phyloP scores from a whole-genome alignment of 352 stramenopile species.

The Phytophthora sansomeana region DNA sequence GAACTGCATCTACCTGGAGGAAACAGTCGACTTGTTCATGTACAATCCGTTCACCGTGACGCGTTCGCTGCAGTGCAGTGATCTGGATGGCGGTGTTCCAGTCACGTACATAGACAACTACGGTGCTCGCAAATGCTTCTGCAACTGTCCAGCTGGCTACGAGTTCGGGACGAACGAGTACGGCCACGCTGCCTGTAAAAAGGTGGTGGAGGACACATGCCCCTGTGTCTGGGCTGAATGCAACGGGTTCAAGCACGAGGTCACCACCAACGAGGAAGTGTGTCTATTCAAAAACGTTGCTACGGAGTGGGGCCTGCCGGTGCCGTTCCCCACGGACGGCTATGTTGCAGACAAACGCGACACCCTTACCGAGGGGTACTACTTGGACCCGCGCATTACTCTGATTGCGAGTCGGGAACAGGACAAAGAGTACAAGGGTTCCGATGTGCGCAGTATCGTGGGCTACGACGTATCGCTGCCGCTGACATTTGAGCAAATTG shows the following conservation, averaged over 20 bases:
- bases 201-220: constrained; percentile 40
- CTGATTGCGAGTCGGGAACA: constrained; percentile 22
- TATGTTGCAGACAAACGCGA: constrained; percentile 58
- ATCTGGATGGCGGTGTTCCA: constrained; percentile 49
- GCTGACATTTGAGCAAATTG: constrained; percentile 24
- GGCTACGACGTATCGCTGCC: constrained; percentile 3
- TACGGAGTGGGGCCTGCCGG: constrained; percentile 45
- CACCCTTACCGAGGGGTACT: constrained; percentile 27
- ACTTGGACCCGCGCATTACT: constrained; percentile 28
- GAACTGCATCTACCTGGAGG: constrained; percentile 44
- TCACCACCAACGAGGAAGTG: constrained; percentile 28
- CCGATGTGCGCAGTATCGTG: constrained; percentile 20
- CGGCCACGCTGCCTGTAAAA: constrained; percentile 30
- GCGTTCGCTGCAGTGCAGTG: constrained; percentile 45
- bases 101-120: constrained; percentile 53
- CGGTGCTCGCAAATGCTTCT: constrained; percentile 60
- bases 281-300: constrained; percentile 51
- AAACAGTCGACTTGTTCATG: constrained; percentile 60
- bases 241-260: constrained; percentile 38
- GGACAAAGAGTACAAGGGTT: constrained; percentile 29
- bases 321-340: constrained; percentile 65
- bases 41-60: constrained; percentile 69
- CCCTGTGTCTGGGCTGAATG: constrained; percentile 57
- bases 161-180: constrained; percentile 31
- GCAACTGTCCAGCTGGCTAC: constrained; percentile 54